A percentile compares a stretch with the other conserved stretches of the same genome.
Conservation (phyloP, 176 grass and related monocot species). For the Triticum timopheevii region DNA sequence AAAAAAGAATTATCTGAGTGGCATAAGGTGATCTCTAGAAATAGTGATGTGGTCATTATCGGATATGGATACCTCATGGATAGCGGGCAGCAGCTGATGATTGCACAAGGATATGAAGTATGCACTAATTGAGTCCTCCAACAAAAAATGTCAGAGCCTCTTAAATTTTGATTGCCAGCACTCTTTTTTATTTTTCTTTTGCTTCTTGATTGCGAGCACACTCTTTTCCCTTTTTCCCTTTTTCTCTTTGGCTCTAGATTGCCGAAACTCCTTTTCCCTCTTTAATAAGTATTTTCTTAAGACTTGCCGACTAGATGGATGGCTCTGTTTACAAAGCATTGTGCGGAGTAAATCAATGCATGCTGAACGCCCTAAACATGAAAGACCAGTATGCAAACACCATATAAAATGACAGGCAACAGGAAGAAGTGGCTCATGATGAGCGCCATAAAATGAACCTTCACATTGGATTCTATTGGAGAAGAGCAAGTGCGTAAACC, state of each 20-base stretch:
- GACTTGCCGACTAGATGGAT: not conserved
- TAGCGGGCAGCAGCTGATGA: too few species aligned
- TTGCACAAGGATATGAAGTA: not conserved
- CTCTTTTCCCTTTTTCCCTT: not conserved
- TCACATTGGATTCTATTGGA: not conserved
- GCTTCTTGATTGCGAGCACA: not conserved
- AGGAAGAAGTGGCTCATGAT: too few species aligned
- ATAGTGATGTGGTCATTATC: not conserved
- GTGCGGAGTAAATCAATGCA: not conserved
- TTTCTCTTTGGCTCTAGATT: not conserved
- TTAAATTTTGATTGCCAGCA: not conserved
- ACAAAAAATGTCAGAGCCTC: not conserved
- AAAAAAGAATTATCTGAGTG: not conserved
- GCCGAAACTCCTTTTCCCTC: not conserved
- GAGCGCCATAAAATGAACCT: not conserved
- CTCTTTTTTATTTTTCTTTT: not conserved
- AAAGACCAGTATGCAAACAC: not conserved
- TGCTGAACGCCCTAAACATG: not conserved
- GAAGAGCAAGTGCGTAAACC: not conserved
- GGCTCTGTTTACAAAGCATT: not conserved
- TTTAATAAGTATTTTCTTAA: not conserved
- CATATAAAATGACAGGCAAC: too few species aligned
- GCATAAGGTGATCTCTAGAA: not conserved
- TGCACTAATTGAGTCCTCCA: not conserved
- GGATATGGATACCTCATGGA: not conserved